Base-by-base conservation (phyloP, 805 yeast genomes). In the Ogataea methanolica region DNA sequence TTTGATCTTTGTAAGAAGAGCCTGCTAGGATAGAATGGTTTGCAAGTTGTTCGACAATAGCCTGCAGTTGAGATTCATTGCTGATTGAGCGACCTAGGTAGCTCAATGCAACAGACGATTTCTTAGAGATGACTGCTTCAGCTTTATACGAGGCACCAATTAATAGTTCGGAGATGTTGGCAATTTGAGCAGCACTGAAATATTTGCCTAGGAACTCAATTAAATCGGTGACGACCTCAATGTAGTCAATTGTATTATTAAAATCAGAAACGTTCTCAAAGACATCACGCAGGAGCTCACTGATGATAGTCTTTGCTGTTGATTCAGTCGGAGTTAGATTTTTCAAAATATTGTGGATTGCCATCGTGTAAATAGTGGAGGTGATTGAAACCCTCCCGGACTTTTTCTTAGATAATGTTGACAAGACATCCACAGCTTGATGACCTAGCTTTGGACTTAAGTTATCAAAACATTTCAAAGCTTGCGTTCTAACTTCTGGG, bases 401-500 rank as follows among this genome's bases (percentile, higher is more conserved):
- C 36, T 53, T 58, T 42, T 56, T 59, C 22, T 46, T 45, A 7
- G 59, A 41, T n/a, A 64, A 50, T 1, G 54, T 44, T 8, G 71
- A 53, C 12, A 76, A 56, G 3, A 61, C 58, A n/a, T 62, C 49
- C 5, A 63, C 54, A 15, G 65, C 67, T 9, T 63, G 65, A 34
- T 59, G 54, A 14, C 67, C 61, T 34, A 77, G 55, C 29, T 58
- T 64, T 15, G 72, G 69, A n/a, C 76, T 62, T 35, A 76, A 54
- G 6, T 57, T 55, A 37, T 57, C 58, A 41, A 67, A 61, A 43
- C 85, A 76, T 52, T 79, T 79, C 41, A 86, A 77, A 0, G 94
- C 85, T 61, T 83, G 87, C 55, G 78, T 81, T 59, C 86, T 87
- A 1, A 88, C 91, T 53, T 86, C 91, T 5, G 87, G 69, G 54